Base-by-base conservation (phyloP, 148 eudicot species). In the Bassia scoparia region DNA sequence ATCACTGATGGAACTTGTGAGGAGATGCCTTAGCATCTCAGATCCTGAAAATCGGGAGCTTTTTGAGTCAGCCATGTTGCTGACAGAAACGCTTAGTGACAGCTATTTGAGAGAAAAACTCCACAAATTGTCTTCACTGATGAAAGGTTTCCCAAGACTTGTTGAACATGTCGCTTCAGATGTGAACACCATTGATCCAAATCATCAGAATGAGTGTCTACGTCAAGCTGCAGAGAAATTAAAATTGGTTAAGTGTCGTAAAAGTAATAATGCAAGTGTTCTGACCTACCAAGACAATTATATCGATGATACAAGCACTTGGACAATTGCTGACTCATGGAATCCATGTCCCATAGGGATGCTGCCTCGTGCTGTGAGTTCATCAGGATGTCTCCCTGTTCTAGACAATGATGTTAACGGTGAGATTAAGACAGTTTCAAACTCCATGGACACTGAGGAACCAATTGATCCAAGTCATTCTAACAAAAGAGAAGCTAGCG, bases 291-390 rank as follows among this genome's bases (percentile, higher is more conserved):
- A 56, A 23, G 76, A 78, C 20, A 69, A 73, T 7, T 74, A 38
- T 65, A 21, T 27, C 31, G 76, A 38, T 61, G 76, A 59, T 14
- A 71, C 69, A 23, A 74, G 61, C 55, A 75, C 73, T 74, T 94
- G 98, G 98, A 54, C 69, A 30, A 76, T 88, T 64, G 85, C 81
- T 13, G 87, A 88, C 64, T 85, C 91, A 49, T 94, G 97, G 98
- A 94, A 87, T 14, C 77, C 89, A 38, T 91, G 97, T 49, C 93
- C 96, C 1, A 87, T 94, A 49, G 97, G 98, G 46, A 88, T 86
- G 97, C 58, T 91, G 70, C 92, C 97, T 43, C 76, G 74, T 50
- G 77, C 77, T 58, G 50, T 87, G 5, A 89, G 93, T 38, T 82
- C 84, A 59, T 89, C 91, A 11, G 91, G 93, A 31, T 79, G 69